A percentile compares a stretch with the other conserved stretches of the same genome.
These are phyloP conservation scores for Aspergillus nomiae DNA, from an alignment of 2,329 filamentous ascomycete genomes.

Conservation along the genomic window DNA sequence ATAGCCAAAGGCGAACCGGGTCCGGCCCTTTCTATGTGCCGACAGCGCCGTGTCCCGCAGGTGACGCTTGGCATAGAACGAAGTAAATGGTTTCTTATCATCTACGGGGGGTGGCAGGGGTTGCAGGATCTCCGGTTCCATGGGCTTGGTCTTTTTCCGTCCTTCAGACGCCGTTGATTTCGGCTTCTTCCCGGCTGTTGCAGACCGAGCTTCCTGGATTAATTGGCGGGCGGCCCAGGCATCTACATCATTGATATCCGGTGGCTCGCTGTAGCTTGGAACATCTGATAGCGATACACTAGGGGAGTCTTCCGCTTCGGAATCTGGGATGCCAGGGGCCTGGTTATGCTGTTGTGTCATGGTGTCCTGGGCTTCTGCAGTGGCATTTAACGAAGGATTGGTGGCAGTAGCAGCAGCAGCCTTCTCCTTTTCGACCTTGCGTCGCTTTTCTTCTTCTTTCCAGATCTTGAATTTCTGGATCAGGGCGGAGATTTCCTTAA, in stretches of 20 bases:
- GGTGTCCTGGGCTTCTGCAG: not conserved
- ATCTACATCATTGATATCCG: conserved; percentile 70
- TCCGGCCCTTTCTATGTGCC: conserved; percentile 69
- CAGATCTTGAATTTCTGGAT: conserved; percentile 85
- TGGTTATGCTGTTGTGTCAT: not conserved
- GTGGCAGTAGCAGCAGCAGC: conserved; percentile 2
- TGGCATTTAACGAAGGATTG: conserved; percentile 7
- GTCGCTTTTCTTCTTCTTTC: conserved; percentile 85
- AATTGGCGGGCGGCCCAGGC: conserved; percentile 73
- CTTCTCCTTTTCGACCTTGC: conserved; percentile 75
- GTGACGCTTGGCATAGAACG: conserved; percentile 80
- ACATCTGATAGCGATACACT: conserved; percentile 21
- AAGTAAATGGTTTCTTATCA: conserved; percentile 67
- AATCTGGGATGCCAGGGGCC: conserved; percentile 25
- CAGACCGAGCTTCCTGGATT: conserved; percentile 67
- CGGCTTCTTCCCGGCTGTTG: conserved; percentile 48
- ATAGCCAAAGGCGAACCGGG: conserved; percentile 77
- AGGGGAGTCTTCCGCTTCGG: conserved; percentile 38
- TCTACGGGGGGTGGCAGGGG: conserved; percentile 35
- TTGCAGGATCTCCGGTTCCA: not conserved
- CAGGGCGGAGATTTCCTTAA: conserved; percentile 77
- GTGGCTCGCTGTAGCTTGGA: conserved; percentile 53
- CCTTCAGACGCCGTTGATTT: conserved; percentile 18
- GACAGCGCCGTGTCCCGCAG: conserved; percentile 79
- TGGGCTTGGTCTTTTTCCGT: conserved; percentile 9